phyloP scores from a whole-genome alignment of 2,329 filamentous ascomycete species.

The Cladophialophora bantiana region DNA sequence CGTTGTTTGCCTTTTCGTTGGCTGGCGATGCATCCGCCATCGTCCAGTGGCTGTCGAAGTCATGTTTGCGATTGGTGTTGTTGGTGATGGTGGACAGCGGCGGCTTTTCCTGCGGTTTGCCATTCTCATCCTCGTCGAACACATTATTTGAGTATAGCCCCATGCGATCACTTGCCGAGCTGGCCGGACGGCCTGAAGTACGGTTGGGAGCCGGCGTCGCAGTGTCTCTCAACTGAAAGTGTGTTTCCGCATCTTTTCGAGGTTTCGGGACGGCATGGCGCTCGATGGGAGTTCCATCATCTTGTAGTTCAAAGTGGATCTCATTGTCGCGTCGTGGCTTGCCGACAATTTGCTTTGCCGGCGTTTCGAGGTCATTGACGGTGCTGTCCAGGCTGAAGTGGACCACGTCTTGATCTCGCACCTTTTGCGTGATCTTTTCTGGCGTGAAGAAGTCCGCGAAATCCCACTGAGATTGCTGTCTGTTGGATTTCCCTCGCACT shows the following conservation, averaged over 20 bases:
- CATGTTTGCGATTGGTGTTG: conserved; percentile 73
- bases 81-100: conserved; percentile 74
- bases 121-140: conserved; percentile 67
- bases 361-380: conserved; percentile 53
- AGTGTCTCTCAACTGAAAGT: conserved; percentile 81
- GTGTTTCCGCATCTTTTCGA: conserved; percentile 78
- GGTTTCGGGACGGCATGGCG: conserved; percentile 54
- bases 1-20: conserved; percentile 49
- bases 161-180: conserved; percentile 58
- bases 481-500: conserved; percentile 33
- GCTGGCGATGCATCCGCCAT: conserved; percentile 73
- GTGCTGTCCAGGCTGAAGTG: conserved; percentile 80
- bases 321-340: conserved; percentile 79
- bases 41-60: conserved; percentile 79
- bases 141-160: conserved; percentile 80
- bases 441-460: conserved; percentile 90
- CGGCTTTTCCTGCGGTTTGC: conserved; percentile 43
- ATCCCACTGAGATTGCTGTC: conserved; percentile 76
- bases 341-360: conserved; percentile 44
- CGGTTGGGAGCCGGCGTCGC: conserved; percentile 56
- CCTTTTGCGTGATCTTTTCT: conserved; percentile 71
- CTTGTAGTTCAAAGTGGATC: conserved; percentile 81
- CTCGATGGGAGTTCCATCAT: conserved; percentile 60
- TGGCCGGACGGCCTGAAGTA: conserved; percentile 43
- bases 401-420: conserved; percentile 72